A percentile compares a stretch with the other conserved stretches of the same genome.
Conservation (phyloP, 176 grass and related monocot genomes). For the Coix lacrymajobi region DNA sequence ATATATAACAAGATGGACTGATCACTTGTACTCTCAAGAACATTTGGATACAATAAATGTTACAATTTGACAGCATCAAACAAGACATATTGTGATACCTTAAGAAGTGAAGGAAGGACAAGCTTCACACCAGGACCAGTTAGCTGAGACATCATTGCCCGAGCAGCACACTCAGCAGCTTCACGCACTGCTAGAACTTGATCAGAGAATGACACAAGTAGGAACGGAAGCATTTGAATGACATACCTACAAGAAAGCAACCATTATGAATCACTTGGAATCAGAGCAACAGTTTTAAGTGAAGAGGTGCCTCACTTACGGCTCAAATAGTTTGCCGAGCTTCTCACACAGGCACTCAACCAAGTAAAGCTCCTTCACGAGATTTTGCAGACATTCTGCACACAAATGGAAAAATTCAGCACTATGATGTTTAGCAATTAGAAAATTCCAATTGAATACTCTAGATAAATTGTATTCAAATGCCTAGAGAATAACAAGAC, state of each 20-base stretch:
- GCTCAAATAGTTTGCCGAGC: conserved; percentile 92
- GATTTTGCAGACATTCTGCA: conserved; percentile 83
- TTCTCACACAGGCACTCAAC: conserved; percentile 99
- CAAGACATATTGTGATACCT: conserved; percentile 49
- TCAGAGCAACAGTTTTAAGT: conserved; percentile 9
- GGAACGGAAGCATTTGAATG: conserved; percentile 91
- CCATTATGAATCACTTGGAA: conserved; percentile 22
- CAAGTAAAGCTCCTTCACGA: conserved; percentile 96
- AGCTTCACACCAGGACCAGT: conserved; percentile 98
- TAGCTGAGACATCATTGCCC: conserved; percentile 97
- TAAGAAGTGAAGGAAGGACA: conserved; percentile 94
- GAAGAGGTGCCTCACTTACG: conserved; percentile 58
- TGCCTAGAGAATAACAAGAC: neutral
- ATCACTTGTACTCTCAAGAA: neutral
- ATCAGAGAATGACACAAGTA: conserved; percentile 96
- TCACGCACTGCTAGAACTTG: conserved; percentile 97
- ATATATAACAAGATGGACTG: neutral
- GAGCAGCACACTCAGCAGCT: conserved; percentile 97
- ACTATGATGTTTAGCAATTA: neutral
- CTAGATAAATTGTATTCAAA: neutral
- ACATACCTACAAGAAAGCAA: conserved; percentile 79
- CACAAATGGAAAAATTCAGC: conserved; percentile 13
- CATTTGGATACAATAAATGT: neutral
- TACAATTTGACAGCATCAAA: neutral
- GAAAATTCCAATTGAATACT: neutral